Evolutionary conservation across 139 green algal species (phyloP).

Genomic region (Chlorella sp.): DNA sequence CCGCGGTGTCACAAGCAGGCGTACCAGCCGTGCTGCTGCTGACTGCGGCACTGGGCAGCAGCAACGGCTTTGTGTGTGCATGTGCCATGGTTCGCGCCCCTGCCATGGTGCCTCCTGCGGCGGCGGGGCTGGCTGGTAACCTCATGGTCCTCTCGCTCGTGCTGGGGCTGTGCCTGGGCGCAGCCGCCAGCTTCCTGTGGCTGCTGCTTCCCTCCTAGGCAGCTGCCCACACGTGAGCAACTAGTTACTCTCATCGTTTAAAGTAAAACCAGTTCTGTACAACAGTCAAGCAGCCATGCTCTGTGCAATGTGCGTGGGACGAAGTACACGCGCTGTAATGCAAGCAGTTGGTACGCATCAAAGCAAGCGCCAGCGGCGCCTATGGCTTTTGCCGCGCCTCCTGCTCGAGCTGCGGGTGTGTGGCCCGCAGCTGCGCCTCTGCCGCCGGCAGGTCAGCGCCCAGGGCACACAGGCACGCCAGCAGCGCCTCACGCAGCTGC

Average conservation of each 20-base stretch:
- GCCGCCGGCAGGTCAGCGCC: not conserved
- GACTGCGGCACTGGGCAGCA: constrained; percentile 54
- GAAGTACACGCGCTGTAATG: too few relatives aligned
- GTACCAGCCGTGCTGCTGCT: constrained; percentile 32
- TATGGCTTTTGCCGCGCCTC: too few relatives aligned
- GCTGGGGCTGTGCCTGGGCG: constrained; percentile 71
- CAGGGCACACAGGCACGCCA: constrained; percentile 1
- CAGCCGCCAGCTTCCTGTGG: constrained; percentile 68
- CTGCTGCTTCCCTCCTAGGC: constrained; percentile 56
- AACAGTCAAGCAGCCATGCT: too few relatives aligned
- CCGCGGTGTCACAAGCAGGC: not conserved
- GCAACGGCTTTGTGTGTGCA: constrained; percentile 70
- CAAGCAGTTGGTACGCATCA: too few relatives aligned
- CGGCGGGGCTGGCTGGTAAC: constrained; percentile 57
- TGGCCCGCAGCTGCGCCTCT: constrained; percentile 1
- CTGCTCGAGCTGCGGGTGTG: not conserved
- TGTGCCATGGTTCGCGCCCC: constrained; percentile 54
- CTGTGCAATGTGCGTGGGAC: too few relatives aligned
- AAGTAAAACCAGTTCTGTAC: too few relatives aligned
- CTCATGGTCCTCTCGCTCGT: constrained; percentile 84
- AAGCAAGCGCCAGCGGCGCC: too few relatives aligned
- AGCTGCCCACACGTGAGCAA: too few relatives aligned
- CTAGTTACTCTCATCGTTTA: too few relatives aligned
- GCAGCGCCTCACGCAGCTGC: not conserved
- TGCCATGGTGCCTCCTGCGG: not conserved